phyloP scores from a whole-genome alignment of 2,329 filamentous ascomycete species.

The Colletotrichum gloeosporioides region DNA sequence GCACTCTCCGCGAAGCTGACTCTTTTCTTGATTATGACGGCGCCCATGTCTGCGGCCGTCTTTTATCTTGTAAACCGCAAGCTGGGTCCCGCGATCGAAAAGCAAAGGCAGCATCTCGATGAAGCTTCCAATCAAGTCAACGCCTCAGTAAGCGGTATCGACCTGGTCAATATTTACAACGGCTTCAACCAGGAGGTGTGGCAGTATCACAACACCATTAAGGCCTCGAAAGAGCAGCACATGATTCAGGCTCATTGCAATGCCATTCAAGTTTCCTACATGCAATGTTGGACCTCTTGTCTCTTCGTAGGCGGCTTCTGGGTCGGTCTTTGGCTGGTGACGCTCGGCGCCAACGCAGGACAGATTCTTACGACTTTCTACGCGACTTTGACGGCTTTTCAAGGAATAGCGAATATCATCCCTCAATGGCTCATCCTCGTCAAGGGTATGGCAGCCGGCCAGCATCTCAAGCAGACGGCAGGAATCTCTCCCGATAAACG shows the following conservation, averaged over 20 bases:
- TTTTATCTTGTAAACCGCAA: conserved; percentile 65
- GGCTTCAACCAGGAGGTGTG: conserved; percentile 72
- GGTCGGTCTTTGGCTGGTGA: conserved; percentile 78
- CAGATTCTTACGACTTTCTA: conserved; percentile 86
- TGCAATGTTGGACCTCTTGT: conserved; percentile 75
- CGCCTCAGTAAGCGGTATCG: conserved; percentile 65
- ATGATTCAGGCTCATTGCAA: conserved; percentile 71
- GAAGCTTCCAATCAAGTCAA: conserved; percentile 74
- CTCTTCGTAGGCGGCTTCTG: conserved; percentile 93
- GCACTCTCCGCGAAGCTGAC: conserved; percentile 86
- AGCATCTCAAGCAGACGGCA: conserved; percentile 50
- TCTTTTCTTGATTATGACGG: conserved; percentile 74
- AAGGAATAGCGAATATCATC: conserved; percentile 75
- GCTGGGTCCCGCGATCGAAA: conserved; percentile 69
- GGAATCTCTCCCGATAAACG: conserved; percentile 26
- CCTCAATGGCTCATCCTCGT: conserved; percentile 79
- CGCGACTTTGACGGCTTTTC: conserved; percentile 76
- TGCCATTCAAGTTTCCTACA: conserved; percentile 74
- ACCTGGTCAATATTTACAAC: conserved; percentile 87
- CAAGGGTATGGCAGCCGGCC: conserved; percentile 79
- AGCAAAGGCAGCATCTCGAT: conserved; percentile 71
- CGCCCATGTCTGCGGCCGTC: conserved; percentile 70
- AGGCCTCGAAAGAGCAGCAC: conserved; percentile 67
- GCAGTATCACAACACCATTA: conserved; percentile 66
- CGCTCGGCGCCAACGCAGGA: conserved; percentile 64